Evolutionary conservation across 2,329 filamentous ascomycete genomes (phyloP).

Genomic region (Blumeria graminis): DNA sequence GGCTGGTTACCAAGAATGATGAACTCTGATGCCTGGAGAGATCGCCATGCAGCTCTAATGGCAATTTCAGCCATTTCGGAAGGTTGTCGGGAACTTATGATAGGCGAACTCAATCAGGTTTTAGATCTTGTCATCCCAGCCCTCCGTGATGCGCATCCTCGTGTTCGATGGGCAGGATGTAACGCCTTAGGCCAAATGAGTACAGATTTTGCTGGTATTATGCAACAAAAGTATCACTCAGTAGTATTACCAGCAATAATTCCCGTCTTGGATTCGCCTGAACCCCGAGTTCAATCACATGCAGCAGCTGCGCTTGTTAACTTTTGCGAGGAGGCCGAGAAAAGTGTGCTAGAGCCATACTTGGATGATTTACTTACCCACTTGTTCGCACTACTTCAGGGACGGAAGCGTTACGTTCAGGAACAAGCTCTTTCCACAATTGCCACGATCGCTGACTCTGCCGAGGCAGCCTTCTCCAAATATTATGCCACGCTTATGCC

Average conservation of each 20-base stretch:
- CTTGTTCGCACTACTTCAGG: conserved; percentile 69
- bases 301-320: conserved; percentile 95
- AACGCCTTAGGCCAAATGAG: conserved; percentile 99
- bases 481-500: conserved; percentile 97
- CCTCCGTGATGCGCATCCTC: conserved; percentile 69
- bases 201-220: conserved; percentile 91
- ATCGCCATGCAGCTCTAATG: conserved; percentile 92
- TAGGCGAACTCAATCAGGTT: conserved; percentile 81
- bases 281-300: conserved; percentile 87
- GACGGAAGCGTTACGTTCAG: conserved; percentile 85
- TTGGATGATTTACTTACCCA: conserved; percentile 68
- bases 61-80: conserved; percentile 97
- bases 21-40: conserved; percentile 80
- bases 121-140: conserved; percentile 85
- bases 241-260: conserved; percentile 76
- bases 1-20: conserved; percentile 97
- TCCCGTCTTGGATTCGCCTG: conserved; percentile 68
- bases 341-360: conserved; percentile 74
- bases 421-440: conserved; percentile 96
- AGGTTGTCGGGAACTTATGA: conserved; percentile 87
- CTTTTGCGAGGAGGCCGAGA: conserved; percentile 96
- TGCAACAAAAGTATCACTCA: conserved; percentile 90
- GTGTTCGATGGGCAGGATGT: conserved; percentile 91
- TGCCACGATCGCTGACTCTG: conserved; percentile 94
- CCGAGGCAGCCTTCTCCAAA: conserved; percentile 78